These are phyloP conservation scores for Grosmannia serpens DNA, from an alignment of 2,329 filamentous ascomycete genomes.

Conservation along the genomic window DNA sequence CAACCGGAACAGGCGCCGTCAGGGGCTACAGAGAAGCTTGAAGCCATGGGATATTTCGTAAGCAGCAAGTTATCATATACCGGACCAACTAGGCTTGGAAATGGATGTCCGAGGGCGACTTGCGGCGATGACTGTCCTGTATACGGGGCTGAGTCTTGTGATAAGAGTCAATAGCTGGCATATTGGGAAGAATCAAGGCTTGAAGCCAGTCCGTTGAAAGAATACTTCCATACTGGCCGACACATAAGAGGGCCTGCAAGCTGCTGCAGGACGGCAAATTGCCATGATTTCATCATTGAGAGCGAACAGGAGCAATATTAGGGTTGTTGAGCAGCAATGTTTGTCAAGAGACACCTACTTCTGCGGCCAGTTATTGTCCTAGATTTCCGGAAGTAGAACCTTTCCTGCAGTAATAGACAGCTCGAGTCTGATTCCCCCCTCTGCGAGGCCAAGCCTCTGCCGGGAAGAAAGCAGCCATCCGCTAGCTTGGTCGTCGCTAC, in stretches of 20 bases:
- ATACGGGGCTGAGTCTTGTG: too few relatives aligned
- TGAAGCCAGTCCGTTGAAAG: too few relatives aligned
- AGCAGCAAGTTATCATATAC: too few relatives aligned
- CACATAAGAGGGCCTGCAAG: not conserved
- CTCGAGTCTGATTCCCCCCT: not conserved
- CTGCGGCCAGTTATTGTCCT: not conserved
- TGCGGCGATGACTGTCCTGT: too few relatives aligned
- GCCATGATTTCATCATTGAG: not conserved
- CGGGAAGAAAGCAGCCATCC: not conserved
- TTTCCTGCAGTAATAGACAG: not conserved
- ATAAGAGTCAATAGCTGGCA: too few relatives aligned
- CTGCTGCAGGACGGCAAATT: not conserved
- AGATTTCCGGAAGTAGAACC: not conserved
- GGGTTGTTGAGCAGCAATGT: not conserved
- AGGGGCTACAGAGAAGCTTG: too few relatives aligned
- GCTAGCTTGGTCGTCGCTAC: not conserved
- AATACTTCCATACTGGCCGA: not conserved
- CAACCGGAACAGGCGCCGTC: too few relatives aligned
- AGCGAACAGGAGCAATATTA: not conserved
- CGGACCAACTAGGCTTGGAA: too few relatives aligned
- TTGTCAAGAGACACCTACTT: too few relatives aligned
- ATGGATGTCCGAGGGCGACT: too few relatives aligned
- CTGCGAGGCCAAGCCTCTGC: not conserved
- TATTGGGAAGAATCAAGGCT: too few relatives aligned
- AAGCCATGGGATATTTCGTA: too few relatives aligned